Evolutionary conservation across 768 basidiomycete genomes (phyloP).

Genomic region (Agaricus subrufescens): DNA sequence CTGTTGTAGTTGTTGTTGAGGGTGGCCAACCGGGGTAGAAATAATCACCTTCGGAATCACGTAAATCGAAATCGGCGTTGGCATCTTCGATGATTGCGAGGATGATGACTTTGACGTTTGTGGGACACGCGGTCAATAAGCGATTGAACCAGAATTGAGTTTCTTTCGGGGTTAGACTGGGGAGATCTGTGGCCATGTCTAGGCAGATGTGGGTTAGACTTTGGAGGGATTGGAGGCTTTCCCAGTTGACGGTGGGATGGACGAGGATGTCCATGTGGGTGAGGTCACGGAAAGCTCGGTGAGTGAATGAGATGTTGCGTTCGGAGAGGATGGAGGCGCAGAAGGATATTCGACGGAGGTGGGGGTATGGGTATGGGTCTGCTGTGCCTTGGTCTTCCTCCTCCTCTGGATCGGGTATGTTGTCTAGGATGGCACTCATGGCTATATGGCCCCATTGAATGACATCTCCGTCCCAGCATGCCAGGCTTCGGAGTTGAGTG

Average conservation of each 20-base stretch:
- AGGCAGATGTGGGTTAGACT: constrained; percentile 6
- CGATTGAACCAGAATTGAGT: neutral
- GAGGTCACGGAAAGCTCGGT: constrained; percentile 3
- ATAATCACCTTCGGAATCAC: constrained; percentile 6
- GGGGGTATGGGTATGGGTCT: neutral
- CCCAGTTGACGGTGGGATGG: constrained; percentile 1
- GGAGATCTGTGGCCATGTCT: constrained; percentile 1
- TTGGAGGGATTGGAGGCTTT: neutral
- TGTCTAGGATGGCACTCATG: neutral
- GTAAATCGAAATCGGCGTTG: constrained; percentile 7
- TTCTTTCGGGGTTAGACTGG: neutral
- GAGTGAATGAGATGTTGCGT: neutral
- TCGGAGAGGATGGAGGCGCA: constrained; percentile 1
- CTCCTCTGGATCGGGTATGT: neutral
- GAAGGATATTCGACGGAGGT: constrained; percentile 8
- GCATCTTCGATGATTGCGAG: neutral
- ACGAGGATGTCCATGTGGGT: constrained; percentile 7
- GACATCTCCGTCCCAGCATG: constrained; percentile 2
- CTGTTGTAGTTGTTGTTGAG: no score
- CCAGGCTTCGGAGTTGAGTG: constrained; percentile 1
- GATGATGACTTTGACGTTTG: constrained; percentile 5
- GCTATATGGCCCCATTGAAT: neutral
- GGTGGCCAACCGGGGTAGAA: constrained; percentile 7
- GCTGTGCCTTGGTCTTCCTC: neutral
- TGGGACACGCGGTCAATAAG: neutral